A percentile compares a stretch with the other conserved stretches of the same genome.
Evolutionary conservation across 495 filamentous ascomycete species (phyloP).

Genomic region (Collariella sp.): DNA sequence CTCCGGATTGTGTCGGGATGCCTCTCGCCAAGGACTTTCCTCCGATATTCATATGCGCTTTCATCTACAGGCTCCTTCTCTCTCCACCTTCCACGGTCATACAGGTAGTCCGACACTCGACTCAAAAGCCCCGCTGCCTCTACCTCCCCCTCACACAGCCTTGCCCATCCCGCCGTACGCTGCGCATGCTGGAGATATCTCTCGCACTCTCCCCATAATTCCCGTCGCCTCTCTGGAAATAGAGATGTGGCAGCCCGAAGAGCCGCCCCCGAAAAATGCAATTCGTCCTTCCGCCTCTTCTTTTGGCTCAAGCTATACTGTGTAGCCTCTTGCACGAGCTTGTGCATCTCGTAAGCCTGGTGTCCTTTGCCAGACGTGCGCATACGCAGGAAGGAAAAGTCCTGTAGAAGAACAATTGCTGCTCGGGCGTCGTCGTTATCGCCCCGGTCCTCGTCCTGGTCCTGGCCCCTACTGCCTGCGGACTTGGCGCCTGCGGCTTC

Average conservation of each 20-base stretch:
- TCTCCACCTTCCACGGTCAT: constrained; percentile 2
- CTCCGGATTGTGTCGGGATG: background rate
- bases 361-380: background rate
- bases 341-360: constrained; percentile 20
- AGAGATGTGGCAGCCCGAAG: constrained; percentile 4
- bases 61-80: background rate
- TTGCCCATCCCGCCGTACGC: constrained; percentile 10
- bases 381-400: constrained; percentile 14
- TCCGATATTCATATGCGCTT: background rate
- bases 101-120: constrained; percentile 12
- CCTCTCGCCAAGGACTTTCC: background rate
- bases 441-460: background rate
- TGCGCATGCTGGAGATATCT: constrained; percentile 12
- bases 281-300: constrained; percentile 2
- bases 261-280: constrained; percentile 14
- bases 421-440: constrained; percentile 1
- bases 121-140: constrained; percentile 12
- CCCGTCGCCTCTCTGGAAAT: constrained; percentile 9
- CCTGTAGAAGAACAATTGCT: constrained; percentile 8
- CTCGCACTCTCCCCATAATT: constrained; percentile 14
- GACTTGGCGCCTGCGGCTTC: no score
- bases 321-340: constrained; percentile 21
- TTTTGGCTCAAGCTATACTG: constrained; percentile 10
- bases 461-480: no score
- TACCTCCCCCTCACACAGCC: constrained; percentile 1